Percentiles rank a stretch among this genome's conserved stretches.
These are phyloP conservation scores for Pisolithus marmoratus DNA, from an alignment of 768 basidiomycete species.

Conservation along the genomic window DNA sequence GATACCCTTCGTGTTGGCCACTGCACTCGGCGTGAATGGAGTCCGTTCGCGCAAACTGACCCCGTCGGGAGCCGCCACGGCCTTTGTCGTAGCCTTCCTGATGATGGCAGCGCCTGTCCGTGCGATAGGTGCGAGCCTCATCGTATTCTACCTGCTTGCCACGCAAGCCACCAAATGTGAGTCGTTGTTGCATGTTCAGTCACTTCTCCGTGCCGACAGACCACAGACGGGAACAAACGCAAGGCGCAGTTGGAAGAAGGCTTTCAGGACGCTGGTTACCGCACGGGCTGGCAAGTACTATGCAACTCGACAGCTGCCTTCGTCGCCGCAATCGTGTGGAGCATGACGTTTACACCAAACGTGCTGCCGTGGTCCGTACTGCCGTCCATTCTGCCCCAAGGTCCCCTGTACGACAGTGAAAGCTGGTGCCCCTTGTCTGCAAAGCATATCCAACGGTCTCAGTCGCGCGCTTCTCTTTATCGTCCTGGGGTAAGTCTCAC, in stretches of 20 bases:
- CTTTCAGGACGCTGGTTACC: conserved; percentile 66
- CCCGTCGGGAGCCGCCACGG: conserved; percentile 67
- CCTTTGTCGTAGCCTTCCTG: conserved; percentile 68
- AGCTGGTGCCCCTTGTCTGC: conserved; percentile 61
- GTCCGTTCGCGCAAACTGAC: conserved; percentile 70
- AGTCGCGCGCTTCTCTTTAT: not conserved
- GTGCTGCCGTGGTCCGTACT: conserved; percentile 33
- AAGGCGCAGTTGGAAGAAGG: conserved; percentile 79
- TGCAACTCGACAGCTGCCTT: conserved; percentile 71
- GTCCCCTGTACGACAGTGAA: conserved; percentile 31
- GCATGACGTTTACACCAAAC: conserved; percentile 46
- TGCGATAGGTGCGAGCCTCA: conserved; percentile 59
- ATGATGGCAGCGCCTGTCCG: conserved; percentile 64
- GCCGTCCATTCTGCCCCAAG: conserved; percentile 8
- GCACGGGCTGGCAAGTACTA: conserved; percentile 76
- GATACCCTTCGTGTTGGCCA: conserved; percentile 43
- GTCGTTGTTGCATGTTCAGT: conserved; percentile 14
- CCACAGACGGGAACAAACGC: conserved; percentile 60
- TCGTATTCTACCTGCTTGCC: conserved; percentile 75
- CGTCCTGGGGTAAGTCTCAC: not conserved
- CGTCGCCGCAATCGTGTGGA: conserved; percentile 59
- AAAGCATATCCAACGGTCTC: conserved; percentile 13
- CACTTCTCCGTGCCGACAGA: not conserved
- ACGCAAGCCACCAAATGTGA: conserved; percentile 79
- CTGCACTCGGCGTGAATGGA: conserved; percentile 62